Evolutionary conservation across 192 early-diverging fungal genomes (phyloP), one percentile per base, ranked within the genome.

Genomic region (Ambispora gerdemannii): DNA sequence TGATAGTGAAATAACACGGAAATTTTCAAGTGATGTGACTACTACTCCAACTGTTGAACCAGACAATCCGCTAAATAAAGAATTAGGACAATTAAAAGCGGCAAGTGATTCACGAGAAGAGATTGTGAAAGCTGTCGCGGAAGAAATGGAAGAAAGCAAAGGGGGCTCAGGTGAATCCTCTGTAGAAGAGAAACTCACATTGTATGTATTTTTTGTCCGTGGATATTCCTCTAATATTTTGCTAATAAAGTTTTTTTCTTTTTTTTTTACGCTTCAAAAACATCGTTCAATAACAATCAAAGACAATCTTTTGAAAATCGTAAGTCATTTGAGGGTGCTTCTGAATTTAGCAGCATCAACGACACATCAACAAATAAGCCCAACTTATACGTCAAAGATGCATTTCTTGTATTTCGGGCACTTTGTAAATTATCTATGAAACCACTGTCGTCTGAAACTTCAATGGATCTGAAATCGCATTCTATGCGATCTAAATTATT

Each of bases 381-480:
- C 19, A 75, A 81, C 59, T 53, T 78, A 17, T 81, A 70, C 67
- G 73, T 76, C 36, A 81, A 81, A 20, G 93, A 97, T 75, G 89
- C 92, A 3, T 93, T 92, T 38, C 76, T 91, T 43, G 89, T 95
- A 1, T 86, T 97, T 75, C 85, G 95, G 10, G 89, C 95, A 6
- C 80, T 97, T 35, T 94, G 92, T 79, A 93, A 92, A 68, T 78
- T 95, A 55, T 92, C 88, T 33, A 95, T 93, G 90, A 94, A 94
- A 63, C 80, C 85, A 25, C 87, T 90, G 51, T 78, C 88, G 11
- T 84, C 81, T 24, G 84, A 83, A 75, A 82, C 87, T 27, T 81
- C 81, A 7, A 85, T 78, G 6, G 95, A 95, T 72, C 81, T 92
- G 47, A 85, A 85, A 69, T 91, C 93, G 3, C 89, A 89, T 49